These are phyloP conservation scores for Draba incana DNA, from an alignment of 345 rosid species.

Conservation along the genomic window DNA sequence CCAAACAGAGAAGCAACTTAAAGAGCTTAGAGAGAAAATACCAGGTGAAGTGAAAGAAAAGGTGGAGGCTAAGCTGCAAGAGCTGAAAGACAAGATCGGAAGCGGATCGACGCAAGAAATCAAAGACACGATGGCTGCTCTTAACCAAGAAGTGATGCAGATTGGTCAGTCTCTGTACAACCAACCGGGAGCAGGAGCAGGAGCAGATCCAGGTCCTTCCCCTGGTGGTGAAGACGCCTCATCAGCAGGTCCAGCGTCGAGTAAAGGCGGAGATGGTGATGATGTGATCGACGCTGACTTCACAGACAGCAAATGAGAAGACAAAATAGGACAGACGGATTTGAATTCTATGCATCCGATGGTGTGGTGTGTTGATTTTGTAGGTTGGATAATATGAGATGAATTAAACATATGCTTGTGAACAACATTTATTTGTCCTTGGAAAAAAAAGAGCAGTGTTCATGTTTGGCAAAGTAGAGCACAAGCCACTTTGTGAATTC, in stretches of 20 bases:
- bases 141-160: slow-evolving; percentile 96
- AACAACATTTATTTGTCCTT: not conserved
- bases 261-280: slow-evolving; percentile 69
- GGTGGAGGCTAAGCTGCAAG: slow-evolving; percentile 83
- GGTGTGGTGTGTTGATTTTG: slow-evolving; percentile 27
- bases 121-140: slow-evolving; percentile 83
- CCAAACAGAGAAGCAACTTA: slow-evolving; percentile 95
- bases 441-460: not conserved
- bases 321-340: slow-evolving; percentile 1
- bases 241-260: slow-evolving; percentile 46
- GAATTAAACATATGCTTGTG: slow-evolving; percentile 28
- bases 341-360: slow-evolving; percentile 7
- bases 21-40: slow-evolving; percentile 88
- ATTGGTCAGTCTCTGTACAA: slow-evolving; percentile 88
- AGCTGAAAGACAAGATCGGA: slow-evolving; percentile 77
- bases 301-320: slow-evolving; percentile 79
- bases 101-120: slow-evolving; percentile 73
- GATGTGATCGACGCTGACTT: slow-evolving; percentile 94
- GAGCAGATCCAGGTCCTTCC: slow-evolving; percentile 53
- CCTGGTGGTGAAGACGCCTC: slow-evolving; percentile 67
- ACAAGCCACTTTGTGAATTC: too few species aligned
- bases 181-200: slow-evolving; percentile 71
- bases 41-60: slow-evolving; percentile 88
- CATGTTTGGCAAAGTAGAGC: not conserved
- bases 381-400: slow-evolving; percentile 18